Conservation (phyloP, 2,329 filamentous ascomycete species). For the Colletotrichum destructivum region DNA sequence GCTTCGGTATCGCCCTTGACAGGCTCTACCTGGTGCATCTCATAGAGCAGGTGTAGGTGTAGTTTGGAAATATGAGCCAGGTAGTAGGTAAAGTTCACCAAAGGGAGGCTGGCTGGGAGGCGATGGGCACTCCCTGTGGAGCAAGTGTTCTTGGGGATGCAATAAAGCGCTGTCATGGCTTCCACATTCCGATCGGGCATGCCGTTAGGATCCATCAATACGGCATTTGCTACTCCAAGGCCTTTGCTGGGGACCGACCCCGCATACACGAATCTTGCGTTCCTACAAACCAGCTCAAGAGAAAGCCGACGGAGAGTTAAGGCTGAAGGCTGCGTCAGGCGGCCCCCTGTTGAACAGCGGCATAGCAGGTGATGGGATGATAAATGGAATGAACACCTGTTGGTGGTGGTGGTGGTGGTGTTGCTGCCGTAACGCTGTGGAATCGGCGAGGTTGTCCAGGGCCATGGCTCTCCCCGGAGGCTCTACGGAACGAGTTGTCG, state of each 20-base stretch:
- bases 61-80: background rate
- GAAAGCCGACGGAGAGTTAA: slow-evolving; percentile 7
- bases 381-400: slow-evolving; percentile 39
- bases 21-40: background rate
- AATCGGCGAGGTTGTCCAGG: slow-evolving; percentile 30
- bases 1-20: background rate
- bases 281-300: slow-evolving; percentile 3
- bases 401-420: slow-evolving; percentile 19
- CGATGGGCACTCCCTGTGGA: slow-evolving; percentile 16
- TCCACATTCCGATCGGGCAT: slow-evolving; percentile 35
- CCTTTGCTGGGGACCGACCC: slow-evolving; percentile 1
- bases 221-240: background rate
- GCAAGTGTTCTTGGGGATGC: slow-evolving; percentile 14
- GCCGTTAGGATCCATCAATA: slow-evolving; percentile 14
- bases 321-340: slow-evolving; percentile 16
- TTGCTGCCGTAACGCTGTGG: slow-evolving; percentile 35
- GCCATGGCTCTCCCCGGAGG: slow-evolving; percentile 21
- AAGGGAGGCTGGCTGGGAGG: slow-evolving; percentile 21
- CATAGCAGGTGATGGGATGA: slow-evolving; percentile 27
- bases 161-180: slow-evolving; percentile 22
- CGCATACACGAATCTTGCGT: background rate
- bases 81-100: background rate
- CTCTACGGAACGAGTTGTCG: slow-evolving; percentile 20
- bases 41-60: background rate
- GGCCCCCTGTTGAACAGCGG: slow-evolving; percentile 15